Evolutionary conservation across 805 yeast genomes (phyloP).

Genomic region (Torulaspora microellipsoides): DNA sequence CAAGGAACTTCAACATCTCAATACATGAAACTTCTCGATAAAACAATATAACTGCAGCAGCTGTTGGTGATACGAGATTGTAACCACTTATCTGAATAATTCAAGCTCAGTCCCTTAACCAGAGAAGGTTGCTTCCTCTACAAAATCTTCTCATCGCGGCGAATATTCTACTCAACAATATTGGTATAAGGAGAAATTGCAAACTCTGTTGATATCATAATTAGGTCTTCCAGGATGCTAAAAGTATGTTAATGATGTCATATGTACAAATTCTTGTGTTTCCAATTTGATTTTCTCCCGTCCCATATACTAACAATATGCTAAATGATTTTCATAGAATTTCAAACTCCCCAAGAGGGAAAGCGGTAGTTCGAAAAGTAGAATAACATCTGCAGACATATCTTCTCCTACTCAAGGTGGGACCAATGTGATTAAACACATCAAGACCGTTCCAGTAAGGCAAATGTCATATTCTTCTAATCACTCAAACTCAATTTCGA

Average conservation of each 20-base stretch:
- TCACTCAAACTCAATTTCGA: conserved; percentile 15
- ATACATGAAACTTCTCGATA: no score
- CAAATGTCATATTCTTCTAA: conserved; percentile 15
- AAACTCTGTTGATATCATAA: neutral
- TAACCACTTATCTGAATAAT: no score
- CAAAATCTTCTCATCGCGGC: no score
- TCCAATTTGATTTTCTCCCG: neutral
- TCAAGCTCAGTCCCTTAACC: no score
- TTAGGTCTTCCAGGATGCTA: conserved; percentile 3
- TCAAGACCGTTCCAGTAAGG: conserved; percentile 25
- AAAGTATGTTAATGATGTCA: conserved; percentile 8
- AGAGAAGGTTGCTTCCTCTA: no score
- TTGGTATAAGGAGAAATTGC: no score
- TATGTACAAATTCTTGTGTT: no score
- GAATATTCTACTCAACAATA: no score
- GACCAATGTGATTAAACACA: conserved; percentile 19
- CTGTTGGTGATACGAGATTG: no score
- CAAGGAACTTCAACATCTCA: neutral
- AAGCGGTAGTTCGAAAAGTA: conserved; percentile 24
- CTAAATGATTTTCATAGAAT: conserved; percentile 13
- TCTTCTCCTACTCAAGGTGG: conserved; percentile 30
- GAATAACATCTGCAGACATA: conserved; percentile 36
- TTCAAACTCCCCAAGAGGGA: conserved; percentile 31
- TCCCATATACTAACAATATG: conserved; percentile 5
- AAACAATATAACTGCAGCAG: no score